Evolutionary conservation across 495 filamentous ascomycete genomes (phyloP).

Genomic region (Thermothielavioides terrestris): DNA sequence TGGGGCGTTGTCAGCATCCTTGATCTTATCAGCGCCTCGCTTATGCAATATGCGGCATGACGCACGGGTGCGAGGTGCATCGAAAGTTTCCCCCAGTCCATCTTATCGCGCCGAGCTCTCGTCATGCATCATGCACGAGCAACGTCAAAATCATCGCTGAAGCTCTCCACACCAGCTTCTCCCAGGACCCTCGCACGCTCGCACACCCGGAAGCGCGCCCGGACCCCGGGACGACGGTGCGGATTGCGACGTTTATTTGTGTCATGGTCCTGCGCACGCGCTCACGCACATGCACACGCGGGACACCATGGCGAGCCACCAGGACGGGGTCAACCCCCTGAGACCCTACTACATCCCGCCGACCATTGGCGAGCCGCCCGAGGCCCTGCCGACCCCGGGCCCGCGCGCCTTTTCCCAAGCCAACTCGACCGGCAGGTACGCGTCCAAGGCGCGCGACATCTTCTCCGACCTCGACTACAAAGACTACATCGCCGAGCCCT

Average conservation of each 20-base stretch:
- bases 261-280: constrained; percentile 12
- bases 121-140: constrained; percentile 17
- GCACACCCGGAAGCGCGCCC: too few species aligned
- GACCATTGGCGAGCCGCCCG: constrained; percentile 53
- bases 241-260: background rate
- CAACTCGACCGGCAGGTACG: constrained; percentile 48
- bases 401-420: constrained; percentile 39
- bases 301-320: constrained; percentile 35
- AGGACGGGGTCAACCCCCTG: constrained; percentile 72
- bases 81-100: background rate
- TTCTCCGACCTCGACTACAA: constrained; percentile 83
- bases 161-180: background rate
- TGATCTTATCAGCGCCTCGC: constrained; percentile 14
- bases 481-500: constrained; percentile 71
- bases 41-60: constrained; percentile 14
- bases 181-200: too few species aligned
- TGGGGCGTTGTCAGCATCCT: background rate
- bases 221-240: too few species aligned
- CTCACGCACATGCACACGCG: too few species aligned
- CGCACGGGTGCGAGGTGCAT: background rate
- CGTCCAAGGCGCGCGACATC: constrained; percentile 71
- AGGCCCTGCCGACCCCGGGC: constrained; percentile 27
- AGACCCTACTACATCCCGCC: constrained; percentile 93
- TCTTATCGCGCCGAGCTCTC: constrained; percentile 15
- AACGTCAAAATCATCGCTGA: constrained; percentile 1